Conservation (phyloP, 1,139 yeast species). For the Suhomyces atakaporum region DNA sequence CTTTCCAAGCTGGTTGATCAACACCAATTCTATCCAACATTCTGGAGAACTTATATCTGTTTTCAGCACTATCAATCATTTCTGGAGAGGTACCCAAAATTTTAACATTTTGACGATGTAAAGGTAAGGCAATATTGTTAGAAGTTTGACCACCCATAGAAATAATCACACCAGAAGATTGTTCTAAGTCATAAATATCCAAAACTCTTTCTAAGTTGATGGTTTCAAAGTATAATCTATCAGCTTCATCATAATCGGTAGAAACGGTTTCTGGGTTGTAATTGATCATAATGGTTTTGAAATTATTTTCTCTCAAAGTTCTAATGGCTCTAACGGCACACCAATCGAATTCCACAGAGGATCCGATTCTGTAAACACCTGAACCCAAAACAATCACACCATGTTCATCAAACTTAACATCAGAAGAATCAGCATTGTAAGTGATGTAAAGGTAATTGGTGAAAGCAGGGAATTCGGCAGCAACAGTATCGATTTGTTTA, state of each 20-base stretch:
- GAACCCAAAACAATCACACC: constrained; percentile 92
- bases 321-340: constrained; percentile 96
- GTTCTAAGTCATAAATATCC: constrained; percentile 93
- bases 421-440: constrained; percentile 90
- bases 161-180: constrained; percentile 88
- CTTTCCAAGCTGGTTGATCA: constrained; percentile 99
- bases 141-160: constrained; percentile 99
- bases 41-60: constrained; percentile 96
- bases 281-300: constrained; percentile 94
- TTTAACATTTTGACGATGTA: constrained; percentile 94
- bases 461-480: constrained; percentile 97
- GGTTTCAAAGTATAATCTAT: constrained; percentile 93
- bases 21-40: constrained; percentile 96
- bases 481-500: constrained; percentile 97
- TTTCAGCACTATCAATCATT: constrained; percentile 98
- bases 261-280: constrained; percentile 98
- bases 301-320: constrained; percentile 83
- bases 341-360: constrained; percentile 95
- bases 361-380: constrained; percentile 93
- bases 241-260: constrained; percentile 98
- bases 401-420: constrained; percentile 78
- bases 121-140: constrained; percentile 90
- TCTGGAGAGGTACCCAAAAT: constrained; percentile 97
- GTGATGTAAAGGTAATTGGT: constrained; percentile 96
- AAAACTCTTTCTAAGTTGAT: constrained; percentile 92